phyloP scores from a whole-genome alignment of 345 rosid genomes.

The Xanthoceras sorbifolium region DNA sequence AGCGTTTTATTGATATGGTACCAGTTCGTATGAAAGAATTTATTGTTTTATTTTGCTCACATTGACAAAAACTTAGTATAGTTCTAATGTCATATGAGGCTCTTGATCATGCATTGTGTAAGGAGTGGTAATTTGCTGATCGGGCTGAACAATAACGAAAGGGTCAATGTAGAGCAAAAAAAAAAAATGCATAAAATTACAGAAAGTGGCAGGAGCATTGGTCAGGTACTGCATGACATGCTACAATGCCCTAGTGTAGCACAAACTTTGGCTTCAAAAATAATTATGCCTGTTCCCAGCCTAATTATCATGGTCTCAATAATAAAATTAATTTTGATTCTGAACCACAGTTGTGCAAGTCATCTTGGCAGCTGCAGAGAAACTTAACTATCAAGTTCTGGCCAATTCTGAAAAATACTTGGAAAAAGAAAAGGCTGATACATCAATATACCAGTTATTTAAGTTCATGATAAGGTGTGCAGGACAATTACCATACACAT shows the following conservation, averaged over 20 bases:
- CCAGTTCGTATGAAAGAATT: neutral
- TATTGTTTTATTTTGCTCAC: neutral
- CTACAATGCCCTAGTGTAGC: too few relatives aligned
- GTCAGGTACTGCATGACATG: too few relatives aligned
- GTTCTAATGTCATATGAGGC: neutral
- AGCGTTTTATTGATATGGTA: conserved; percentile 87
- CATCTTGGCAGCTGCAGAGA: neutral
- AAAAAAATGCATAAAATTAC: too few relatives aligned
- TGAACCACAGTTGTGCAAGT: neutral
- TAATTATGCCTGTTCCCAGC: neutral
- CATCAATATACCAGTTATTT: neutral
- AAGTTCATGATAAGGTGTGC: neutral
- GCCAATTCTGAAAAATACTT: neutral
- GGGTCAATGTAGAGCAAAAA: too few relatives aligned
- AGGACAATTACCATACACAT: neutral
- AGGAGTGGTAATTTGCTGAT: neutral
- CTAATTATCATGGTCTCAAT: neutral
- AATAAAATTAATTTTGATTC: neutral
- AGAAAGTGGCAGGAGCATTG: too few relatives aligned
- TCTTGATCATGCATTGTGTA: neutral
- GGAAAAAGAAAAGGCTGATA: neutral
- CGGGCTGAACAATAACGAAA: too few relatives aligned
- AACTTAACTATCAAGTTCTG: neutral
- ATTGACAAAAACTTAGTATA: neutral
- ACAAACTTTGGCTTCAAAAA: neutral